Evolutionary conservation across 495 filamentous ascomycete genomes (phyloP).

Genomic region (Aspergillus mulundensis): DNA sequence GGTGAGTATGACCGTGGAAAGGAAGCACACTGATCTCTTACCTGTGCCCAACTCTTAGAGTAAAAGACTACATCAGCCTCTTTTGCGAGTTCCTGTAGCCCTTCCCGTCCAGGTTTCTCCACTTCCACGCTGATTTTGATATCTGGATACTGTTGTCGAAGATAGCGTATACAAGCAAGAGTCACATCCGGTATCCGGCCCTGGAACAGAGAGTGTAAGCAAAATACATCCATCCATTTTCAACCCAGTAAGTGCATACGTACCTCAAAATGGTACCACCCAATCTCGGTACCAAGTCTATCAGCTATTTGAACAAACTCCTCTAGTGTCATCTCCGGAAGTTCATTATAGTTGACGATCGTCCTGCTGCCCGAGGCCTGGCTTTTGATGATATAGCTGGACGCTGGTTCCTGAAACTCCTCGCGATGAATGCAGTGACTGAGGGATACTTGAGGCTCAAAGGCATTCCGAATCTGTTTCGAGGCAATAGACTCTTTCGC

Average conservation of each 20-base stretch:
- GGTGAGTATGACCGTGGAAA: background rate
- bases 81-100: constrained; percentile 56
- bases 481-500: constrained; percentile 33
- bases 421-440: constrained; percentile 57
- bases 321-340: constrained; percentile 58
- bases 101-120: constrained; percentile 61
- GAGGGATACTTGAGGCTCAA: constrained; percentile 44
- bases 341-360: constrained; percentile 65
- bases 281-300: constrained; percentile 22
- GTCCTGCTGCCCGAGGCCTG: constrained; percentile 56
- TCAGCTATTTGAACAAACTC: constrained; percentile 48
- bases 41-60: constrained; percentile 65
- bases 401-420: constrained; percentile 52
- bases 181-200: constrained; percentile 63
- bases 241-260: constrained; percentile 12
- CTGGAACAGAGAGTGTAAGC: constrained; percentile 31
- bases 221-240: background rate
- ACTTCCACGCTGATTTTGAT: constrained; percentile 62
- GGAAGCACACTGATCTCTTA: constrained; percentile 26
- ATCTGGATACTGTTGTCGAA: constrained; percentile 45
- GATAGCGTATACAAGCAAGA: constrained; percentile 55
- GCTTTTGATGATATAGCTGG: constrained; percentile 69
- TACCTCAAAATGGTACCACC: constrained; percentile 78
- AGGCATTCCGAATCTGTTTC: constrained; percentile 36
- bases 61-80: constrained; percentile 68